Evolutionary conservation across 164 flowering plant species (phyloP).

Genomic region (Vitis labrusca): DNA sequence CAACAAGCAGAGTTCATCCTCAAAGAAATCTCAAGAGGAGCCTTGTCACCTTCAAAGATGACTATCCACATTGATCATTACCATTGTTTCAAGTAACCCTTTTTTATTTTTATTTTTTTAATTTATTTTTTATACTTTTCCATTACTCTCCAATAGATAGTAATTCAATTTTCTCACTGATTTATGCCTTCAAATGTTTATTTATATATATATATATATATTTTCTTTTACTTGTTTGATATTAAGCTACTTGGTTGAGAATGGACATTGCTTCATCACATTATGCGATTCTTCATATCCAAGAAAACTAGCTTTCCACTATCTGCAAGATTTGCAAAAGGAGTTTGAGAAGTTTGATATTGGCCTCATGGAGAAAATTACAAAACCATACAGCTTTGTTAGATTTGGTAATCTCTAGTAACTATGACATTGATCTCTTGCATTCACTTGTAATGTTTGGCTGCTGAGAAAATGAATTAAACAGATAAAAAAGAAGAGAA

Average conservation of each 20-base stretch:
- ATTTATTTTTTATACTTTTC: background rate
- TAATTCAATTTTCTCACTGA: no score
- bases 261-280: conserved; percentile 47
- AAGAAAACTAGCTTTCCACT: conserved; percentile 49
- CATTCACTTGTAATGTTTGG: background rate
- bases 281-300: conserved; percentile 53
- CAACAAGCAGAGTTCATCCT: conserved; percentile 52
- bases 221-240: background rate
- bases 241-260: conserved; percentile 44
- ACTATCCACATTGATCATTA: conserved; percentile 35
- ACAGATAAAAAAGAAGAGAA: no score
- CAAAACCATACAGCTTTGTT: conserved; percentile 44
- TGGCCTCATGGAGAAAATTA: conserved; percentile 26
- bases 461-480: background rate
- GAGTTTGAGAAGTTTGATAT: conserved; percentile 40
- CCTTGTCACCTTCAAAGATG: conserved; percentile 40
- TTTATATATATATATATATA: no score
- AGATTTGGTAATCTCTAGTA: conserved; percentile 39
- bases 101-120: background rate
- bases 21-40: conserved; percentile 39
- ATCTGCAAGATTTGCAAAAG: conserved; percentile 45
- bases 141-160: background rate
- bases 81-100: conserved; percentile 43
- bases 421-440: background rate
- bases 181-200: no score